A percentile compares a stretch with the other conserved stretches of the same genome.
These are phyloP conservation scores for Pharus latifolius DNA, from an alignment of 176 grass and related monocot genomes.

Conservation along the genomic window DNA sequence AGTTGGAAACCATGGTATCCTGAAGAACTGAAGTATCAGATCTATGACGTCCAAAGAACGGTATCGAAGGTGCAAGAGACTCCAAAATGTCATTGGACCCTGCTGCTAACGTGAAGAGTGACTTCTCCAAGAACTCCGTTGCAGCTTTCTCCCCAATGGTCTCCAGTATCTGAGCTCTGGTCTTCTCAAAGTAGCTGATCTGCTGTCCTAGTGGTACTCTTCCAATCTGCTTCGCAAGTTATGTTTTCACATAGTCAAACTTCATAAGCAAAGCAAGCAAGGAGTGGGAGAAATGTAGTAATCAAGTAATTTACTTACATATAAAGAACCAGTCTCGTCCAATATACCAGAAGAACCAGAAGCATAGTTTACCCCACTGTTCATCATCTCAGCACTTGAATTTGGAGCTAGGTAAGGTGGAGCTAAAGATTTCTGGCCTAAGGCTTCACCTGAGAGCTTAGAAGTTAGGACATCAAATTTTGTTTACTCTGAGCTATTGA, in stretches of 20 bases:
- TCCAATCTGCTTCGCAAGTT: constrained; percentile 34
- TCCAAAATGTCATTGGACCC: constrained; percentile 88
- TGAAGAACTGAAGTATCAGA: constrained; percentile 39
- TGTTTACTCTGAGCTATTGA: background rate
- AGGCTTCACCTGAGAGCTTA: constrained; percentile 43
- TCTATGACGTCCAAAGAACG: constrained; percentile 53
- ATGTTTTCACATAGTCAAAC: background rate
- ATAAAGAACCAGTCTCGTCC: constrained; percentile 71
- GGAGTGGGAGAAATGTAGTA: background rate
- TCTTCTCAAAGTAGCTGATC: constrained; percentile 66
- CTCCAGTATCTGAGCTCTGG: constrained; percentile 35
- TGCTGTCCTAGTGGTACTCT: constrained; percentile 62
- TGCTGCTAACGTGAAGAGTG: constrained; percentile 39
- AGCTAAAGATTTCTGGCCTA: constrained; percentile 53
- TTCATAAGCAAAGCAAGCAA: constrained; percentile 9
- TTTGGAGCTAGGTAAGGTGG: constrained; percentile 66
- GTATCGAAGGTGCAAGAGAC: constrained; percentile 61
- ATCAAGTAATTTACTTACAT: constrained; percentile 28
- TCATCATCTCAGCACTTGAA: constrained; percentile 13
- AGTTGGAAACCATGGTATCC: constrained; percentile 62
- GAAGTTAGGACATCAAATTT: background rate
- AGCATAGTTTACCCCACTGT: constrained; percentile 60
- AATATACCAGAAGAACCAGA: constrained; percentile 92
- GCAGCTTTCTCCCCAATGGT: constrained; percentile 38
- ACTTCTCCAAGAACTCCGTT: constrained; percentile 39